A percentile compares a stretch with the other conserved stretches of the same genome.
Evolutionary conservation across 2,329 filamentous ascomycete species (phyloP).

Genomic region (Phoma sp.): DNA sequence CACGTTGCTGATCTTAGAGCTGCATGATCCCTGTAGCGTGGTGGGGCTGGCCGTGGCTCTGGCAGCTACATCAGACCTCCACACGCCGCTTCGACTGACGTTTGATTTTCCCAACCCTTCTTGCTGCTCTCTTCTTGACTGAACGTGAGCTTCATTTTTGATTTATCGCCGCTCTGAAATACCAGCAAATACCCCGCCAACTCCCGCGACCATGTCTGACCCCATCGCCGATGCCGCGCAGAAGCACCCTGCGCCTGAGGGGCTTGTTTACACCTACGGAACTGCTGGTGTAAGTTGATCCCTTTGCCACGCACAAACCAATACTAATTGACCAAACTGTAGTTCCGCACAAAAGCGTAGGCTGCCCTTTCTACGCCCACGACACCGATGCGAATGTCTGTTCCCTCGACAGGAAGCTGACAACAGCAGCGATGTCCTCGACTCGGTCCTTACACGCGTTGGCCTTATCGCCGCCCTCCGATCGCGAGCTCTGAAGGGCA

Average conservation of each 20-base stretch:
- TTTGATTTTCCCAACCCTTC: not conserved
- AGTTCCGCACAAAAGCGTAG: slow-evolving; percentile 76
- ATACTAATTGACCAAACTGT: slow-evolving; percentile 17
- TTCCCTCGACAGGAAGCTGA: slow-evolving; percentile 39
- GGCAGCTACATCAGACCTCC: slow-evolving; percentile 14
- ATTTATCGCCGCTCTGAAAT: not conserved
- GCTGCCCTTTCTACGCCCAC: slow-evolving; percentile 26
- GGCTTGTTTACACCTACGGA: slow-evolving; percentile 48
- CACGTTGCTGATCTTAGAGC: slow-evolving; percentile 11
- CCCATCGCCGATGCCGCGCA: slow-evolving; percentile 38
- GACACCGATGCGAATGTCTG: not conserved
- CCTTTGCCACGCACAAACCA: not conserved
- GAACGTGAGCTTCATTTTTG: slow-evolving; percentile 10
- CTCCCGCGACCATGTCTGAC: slow-evolving; percentile 34
- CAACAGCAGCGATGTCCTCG: slow-evolving; percentile 71
- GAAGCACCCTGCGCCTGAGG: slow-evolving; percentile 48
- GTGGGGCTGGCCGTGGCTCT: slow-evolving; percentile 12
- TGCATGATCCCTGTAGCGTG: slow-evolving; percentile 10
- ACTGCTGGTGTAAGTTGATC: slow-evolving; percentile 56
- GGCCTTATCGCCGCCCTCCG: slow-evolving; percentile 87
- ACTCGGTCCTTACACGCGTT: slow-evolving; percentile 91
- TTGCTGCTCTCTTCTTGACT: slow-evolving; percentile 11
- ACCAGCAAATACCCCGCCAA: not conserved
- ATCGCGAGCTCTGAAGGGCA: slow-evolving; percentile 85
- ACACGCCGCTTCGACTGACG: not conserved